phyloP scores from a whole-genome alignment of 208 protist species.

The Acanthamoeba royreba region DNA sequence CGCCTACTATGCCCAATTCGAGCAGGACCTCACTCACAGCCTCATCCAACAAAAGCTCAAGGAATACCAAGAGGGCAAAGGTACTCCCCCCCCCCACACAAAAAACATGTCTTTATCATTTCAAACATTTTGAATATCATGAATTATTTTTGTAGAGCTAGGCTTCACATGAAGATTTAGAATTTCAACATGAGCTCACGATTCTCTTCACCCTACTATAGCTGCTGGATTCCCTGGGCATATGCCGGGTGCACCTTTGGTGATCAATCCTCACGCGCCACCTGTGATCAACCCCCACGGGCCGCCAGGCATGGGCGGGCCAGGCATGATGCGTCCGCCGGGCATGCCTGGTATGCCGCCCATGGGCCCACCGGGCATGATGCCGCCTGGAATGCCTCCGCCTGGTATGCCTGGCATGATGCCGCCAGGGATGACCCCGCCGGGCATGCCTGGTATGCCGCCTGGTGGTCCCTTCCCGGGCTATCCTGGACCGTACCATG shows the following conservation, averaged over 20 bases:
- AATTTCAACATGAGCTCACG: too few relatives aligned
- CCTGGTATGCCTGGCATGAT: background rate
- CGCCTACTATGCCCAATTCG: conserved; percentile 75
- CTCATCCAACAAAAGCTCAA: conserved; percentile 31
- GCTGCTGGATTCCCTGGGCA: background rate
- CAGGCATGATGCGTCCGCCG: background rate
- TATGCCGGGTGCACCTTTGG: background rate
- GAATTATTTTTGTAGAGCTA: too few relatives aligned
- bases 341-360: background rate
- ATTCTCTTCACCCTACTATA: background rate
- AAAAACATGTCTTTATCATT: too few relatives aligned
- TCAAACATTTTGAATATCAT: too few relatives aligned
- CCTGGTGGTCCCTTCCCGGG: background rate
- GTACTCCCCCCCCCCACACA: background rate
- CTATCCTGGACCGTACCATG: background rate
- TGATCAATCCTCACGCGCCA: conserved; percentile 20
- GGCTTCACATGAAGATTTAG: too few relatives aligned
- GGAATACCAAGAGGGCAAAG: conserved; percentile 7
- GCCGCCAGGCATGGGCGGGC: background rate
- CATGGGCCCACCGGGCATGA: background rate
- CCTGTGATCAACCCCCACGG: too few relatives aligned
- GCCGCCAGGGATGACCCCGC: background rate
- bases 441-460: background rate
- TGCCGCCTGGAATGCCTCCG: too few relatives aligned
- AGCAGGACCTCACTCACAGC: conserved; percentile 19